phyloP scores from a whole-genome alignment of 2,329 filamentous ascomycete species.

The Penicillium rolfsii region DNA sequence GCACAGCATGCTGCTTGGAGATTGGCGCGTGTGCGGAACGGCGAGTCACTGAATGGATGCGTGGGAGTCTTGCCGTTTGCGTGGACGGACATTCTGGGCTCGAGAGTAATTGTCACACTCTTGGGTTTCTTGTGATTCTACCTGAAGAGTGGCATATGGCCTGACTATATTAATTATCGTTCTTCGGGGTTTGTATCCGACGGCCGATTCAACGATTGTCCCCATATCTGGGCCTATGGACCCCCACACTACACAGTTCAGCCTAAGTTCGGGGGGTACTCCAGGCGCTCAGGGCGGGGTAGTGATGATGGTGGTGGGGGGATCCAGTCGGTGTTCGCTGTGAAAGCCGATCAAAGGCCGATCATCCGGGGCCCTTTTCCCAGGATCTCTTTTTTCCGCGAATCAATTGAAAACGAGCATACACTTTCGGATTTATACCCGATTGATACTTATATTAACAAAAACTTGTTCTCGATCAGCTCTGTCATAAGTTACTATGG shows the following conservation, averaged over 20 bases:
- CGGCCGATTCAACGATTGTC: not conserved
- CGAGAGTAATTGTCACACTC: not conserved
- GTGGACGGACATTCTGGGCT: conserved; percentile 32
- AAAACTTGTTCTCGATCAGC: too few relatives aligned
- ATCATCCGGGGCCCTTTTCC: not conserved
- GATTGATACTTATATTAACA: too few relatives aligned
- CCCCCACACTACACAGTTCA: not conserved
- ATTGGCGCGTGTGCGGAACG: conserved; percentile 35
- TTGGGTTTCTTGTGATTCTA: not conserved
- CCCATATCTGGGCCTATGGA: not conserved
- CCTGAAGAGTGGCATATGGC: not conserved
- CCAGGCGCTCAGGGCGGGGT: not conserved
- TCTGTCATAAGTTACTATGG: too few relatives aligned
- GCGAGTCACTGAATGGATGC: conserved; percentile 34
- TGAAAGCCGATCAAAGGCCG: not conserved
- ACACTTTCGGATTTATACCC: too few relatives aligned
- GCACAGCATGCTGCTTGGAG: conserved; percentile 63
- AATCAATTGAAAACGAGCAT: too few relatives aligned
- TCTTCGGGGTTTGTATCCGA: not conserved
- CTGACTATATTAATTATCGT: not conserved
- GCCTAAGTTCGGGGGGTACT: not conserved
- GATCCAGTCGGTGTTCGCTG: not conserved
- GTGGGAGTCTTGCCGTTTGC: conserved; percentile 36
- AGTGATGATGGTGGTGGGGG: not conserved
- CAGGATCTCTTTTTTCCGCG: not conserved